Percentiles rank a stretch among this genome's conserved stretches.
phyloP scores from a whole-genome alignment of 345 rosid genomes.

The Eucalyptus brandiana region DNA sequence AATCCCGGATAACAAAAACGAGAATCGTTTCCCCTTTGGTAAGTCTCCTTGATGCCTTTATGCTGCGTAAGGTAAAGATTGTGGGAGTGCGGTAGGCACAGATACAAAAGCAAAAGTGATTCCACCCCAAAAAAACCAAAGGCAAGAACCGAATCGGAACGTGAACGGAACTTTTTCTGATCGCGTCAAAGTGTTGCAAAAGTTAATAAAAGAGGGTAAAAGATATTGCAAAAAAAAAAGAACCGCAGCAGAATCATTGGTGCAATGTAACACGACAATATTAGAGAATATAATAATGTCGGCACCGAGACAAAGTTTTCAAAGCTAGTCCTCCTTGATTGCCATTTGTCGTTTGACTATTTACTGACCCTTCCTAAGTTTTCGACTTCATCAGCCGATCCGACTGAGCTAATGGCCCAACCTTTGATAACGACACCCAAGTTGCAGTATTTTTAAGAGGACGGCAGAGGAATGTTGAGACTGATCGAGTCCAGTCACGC shows the following conservation, averaged over 20 bases:
- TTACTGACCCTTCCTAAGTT: neutral
- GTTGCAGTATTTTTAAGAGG: neutral
- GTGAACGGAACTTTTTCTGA: neutral
- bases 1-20: neutral
- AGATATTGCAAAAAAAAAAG: neutral
- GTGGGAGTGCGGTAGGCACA: neutral
- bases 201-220: neutral
- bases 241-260: neutral
- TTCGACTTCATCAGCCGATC: neutral
- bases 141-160: neutral
- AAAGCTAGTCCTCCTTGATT: neutral
- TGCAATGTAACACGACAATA: neutral
- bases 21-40: neutral
- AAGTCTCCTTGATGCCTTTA: neutral
- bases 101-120: neutral
- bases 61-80: neutral
- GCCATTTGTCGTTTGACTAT: neutral
- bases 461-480: neutral
- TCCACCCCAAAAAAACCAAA: neutral
- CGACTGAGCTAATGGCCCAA: neutral
- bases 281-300: neutral
- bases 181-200: neutral
- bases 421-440: neutral
- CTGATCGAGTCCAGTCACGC: neutral
- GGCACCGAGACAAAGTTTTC: neutral